Percentiles rank a stretch among this genome's conserved stretches.
phyloP scores from a whole-genome alignment of 2,329 filamentous ascomycete genomes.

The Aspergillus spinulosporus region DNA sequence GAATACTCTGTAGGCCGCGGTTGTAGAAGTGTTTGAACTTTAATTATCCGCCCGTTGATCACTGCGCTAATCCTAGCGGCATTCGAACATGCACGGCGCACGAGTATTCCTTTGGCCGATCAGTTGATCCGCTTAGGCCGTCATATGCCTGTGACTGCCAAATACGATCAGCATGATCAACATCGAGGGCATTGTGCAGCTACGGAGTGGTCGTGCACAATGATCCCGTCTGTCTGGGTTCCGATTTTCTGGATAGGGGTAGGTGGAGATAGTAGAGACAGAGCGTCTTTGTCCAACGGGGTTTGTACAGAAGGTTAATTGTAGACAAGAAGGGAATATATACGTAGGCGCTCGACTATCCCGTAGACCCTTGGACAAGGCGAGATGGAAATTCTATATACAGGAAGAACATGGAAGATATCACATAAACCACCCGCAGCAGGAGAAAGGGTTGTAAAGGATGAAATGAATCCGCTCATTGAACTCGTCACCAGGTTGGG shows the following conservation, averaged over 20 bases:
- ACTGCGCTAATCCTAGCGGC: not conserved
- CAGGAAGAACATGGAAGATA: not conserved
- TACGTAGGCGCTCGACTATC: not conserved
- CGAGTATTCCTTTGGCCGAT: not conserved
- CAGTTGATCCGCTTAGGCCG: not conserved
- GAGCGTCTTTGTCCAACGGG: not conserved
- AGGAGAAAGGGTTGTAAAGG: not conserved
- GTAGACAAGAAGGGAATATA: not conserved
- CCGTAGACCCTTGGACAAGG: not conserved
- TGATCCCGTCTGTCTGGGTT: not conserved
- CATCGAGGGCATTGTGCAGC: not conserved
- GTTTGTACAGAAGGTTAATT: not conserved
- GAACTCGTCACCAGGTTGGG: slow-evolving; percentile 7
- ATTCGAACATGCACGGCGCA: not conserved
- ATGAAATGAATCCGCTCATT: slow-evolving; percentile 4
- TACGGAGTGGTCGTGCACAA: not conserved
- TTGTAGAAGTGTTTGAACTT: not conserved
- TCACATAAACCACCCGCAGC: not conserved
- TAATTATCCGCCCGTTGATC: not conserved
- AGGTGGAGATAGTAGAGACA: not conserved
- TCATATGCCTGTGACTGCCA: not conserved
- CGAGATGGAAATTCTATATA: not conserved
- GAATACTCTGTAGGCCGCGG: not conserved
- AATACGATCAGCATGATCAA: not conserved
- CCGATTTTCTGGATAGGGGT: not conserved